Conservation (phyloP, 257 asterid genomes). For the Handroanthus guayacan region DNA sequence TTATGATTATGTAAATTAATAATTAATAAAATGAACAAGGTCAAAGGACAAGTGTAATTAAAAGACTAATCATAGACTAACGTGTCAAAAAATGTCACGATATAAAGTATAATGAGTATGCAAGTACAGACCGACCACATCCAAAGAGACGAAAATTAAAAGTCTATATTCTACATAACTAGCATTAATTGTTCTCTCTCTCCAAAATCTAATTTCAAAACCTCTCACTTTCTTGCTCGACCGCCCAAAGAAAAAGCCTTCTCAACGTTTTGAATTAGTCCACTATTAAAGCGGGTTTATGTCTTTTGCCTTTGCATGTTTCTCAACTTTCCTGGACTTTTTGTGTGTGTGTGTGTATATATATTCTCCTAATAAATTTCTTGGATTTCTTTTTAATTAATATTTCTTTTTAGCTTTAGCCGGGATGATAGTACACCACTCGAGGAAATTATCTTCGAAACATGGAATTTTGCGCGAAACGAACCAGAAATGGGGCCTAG, state of each 20-base stretch:
- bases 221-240: slow-evolving; percentile 42
- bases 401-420: slow-evolving; percentile 28
- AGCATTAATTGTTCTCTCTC: neutral
- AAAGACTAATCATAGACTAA: slow-evolving; percentile 11
- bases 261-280: slow-evolving; percentile 31
- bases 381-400: neutral
- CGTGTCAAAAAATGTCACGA: slow-evolving; percentile 36
- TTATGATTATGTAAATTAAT: neutral
- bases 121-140: slow-evolving; percentile 46
- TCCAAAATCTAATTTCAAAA: neutral
- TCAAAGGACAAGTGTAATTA: slow-evolving; percentile 4
- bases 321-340: neutral
- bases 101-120: slow-evolving; percentile 29
- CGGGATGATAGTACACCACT: slow-evolving; percentile 24
- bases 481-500: neutral
- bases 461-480: slow-evolving; percentile 25
- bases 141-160: slow-evolving; percentile 10
- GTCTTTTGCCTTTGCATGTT: slow-evolving; percentile 34
- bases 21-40: neutral
- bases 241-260: slow-evolving; percentile 63
- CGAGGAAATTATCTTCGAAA: slow-evolving; percentile 33
- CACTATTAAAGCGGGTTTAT: slow-evolving; percentile 39
- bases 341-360: no score
- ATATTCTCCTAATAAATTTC: neutral
- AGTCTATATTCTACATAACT: slow-evolving; percentile 1